Percentiles rank a stretch among this genome's conserved stretches.
Conservation (phyloP, 169 alveolate species). For the Perkinsus marinus region DNA sequence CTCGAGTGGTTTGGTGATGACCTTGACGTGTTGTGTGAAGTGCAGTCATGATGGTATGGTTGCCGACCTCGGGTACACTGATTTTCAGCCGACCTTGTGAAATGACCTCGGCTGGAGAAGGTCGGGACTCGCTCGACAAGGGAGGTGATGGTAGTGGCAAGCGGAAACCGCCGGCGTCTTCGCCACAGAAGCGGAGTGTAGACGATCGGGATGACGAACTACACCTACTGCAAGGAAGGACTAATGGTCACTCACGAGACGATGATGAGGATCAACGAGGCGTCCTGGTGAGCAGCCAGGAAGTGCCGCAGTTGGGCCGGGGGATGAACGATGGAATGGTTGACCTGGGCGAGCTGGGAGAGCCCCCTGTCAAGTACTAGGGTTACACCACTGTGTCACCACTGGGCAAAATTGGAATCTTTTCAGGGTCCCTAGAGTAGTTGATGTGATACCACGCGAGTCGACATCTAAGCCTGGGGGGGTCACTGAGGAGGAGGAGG, state of each 20-base stretch:
- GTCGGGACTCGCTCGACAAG: background rate
- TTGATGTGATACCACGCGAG: background rate
- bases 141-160: too few species aligned
- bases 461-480: background rate
- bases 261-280: background rate
- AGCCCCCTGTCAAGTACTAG: background rate
- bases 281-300: background rate
- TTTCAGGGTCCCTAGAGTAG: background rate
- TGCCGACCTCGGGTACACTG: too few species aligned
- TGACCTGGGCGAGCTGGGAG: background rate
- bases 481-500: background rate
- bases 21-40: too few species aligned
- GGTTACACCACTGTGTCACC: background rate
- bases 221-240: background rate
- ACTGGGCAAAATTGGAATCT: background rate
- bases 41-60: too few species aligned
- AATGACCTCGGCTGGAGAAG: background rate
- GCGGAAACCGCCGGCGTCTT: background rate
- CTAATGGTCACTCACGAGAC: too few species aligned
- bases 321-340: background rate
- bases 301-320: background rate
- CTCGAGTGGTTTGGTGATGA: too few species aligned
- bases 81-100: background rate
- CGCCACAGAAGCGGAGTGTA: background rate
- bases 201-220: background rate